Conservation (phyloP, 2,329 filamentous ascomycete genomes). For the Beauveria scarabaeidicola region DNA sequence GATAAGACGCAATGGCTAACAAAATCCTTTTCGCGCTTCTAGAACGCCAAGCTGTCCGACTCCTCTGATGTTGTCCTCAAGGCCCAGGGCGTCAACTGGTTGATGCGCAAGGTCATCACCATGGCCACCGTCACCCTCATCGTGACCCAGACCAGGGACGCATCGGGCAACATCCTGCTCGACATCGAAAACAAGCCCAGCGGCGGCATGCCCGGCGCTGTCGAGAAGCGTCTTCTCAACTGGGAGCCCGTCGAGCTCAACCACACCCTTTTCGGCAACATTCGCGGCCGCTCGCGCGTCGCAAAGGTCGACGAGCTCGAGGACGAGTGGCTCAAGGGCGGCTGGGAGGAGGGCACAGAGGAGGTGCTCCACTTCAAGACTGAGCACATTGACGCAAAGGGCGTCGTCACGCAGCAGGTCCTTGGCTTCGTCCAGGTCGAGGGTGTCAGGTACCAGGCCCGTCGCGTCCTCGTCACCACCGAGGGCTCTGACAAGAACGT, state of each 20-base stretch:
- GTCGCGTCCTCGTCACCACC: slow-evolving; percentile 10
- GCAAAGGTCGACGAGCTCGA: slow-evolving; percentile 11
- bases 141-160: slow-evolving; percentile 13
- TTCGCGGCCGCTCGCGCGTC: slow-evolving; percentile 13
- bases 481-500: slow-evolving; percentile 8
- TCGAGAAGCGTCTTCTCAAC: slow-evolving; percentile 15
- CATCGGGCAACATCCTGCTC: slow-evolving; percentile 12
- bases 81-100: slow-evolving; percentile 16
- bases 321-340: slow-evolving; percentile 14
- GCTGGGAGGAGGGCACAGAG: slow-evolving; percentile 15
- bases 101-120: slow-evolving; percentile 17
- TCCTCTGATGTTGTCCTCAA: slow-evolving; percentile 15
- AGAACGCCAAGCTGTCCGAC: slow-evolving; percentile 13
- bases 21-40: not conserved
- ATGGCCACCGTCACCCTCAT: slow-evolving; percentile 13
- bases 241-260: slow-evolving; percentile 14
- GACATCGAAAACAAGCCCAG: slow-evolving; percentile 15
- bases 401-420: slow-evolving; percentile 9
- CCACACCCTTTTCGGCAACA: slow-evolving; percentile 16
- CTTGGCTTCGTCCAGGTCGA: slow-evolving; percentile 7
- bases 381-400: slow-evolving; percentile 13
- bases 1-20: not conserved
- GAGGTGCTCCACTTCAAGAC: slow-evolving; percentile 14
- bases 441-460: slow-evolving; percentile 10
- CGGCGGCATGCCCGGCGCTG: slow-evolving; percentile 10